A percentile compares a stretch with the other conserved stretches of the same genome.
Conservation (phyloP, 192 early-diverging fungal species). For the Backusella tuberculispora region DNA sequence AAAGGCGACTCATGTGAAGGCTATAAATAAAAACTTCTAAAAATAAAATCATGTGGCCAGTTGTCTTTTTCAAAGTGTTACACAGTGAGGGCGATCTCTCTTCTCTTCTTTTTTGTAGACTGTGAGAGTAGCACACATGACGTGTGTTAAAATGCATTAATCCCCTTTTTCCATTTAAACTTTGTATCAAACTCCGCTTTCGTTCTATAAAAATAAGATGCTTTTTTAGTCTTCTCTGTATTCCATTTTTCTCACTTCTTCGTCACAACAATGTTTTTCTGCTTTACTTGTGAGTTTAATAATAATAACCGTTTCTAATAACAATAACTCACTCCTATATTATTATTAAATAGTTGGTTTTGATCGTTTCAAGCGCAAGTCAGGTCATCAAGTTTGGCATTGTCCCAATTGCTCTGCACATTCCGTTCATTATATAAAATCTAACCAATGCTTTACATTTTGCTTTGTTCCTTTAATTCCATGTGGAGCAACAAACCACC, state of each 20-base stretch:
- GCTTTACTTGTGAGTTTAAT: constrained; percentile 38
- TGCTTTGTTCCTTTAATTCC: constrained; percentile 47
- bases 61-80: background rate
- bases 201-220: background rate
- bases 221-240: constrained; percentile 4
- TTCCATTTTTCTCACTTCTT: background rate
- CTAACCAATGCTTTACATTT: constrained; percentile 45
- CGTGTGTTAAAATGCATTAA: background rate
- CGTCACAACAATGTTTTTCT: constrained; percentile 35
- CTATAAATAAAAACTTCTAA: constrained; percentile 1
- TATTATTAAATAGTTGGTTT: constrained; percentile 35
- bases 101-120: background rate
- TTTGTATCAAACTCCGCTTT: background rate
- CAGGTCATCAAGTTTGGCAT: constrained; percentile 26
- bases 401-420: constrained; percentile 42
- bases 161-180: background rate
- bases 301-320: background rate
- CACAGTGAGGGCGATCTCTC: background rate
- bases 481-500: constrained; percentile 32
- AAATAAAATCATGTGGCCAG: constrained; percentile 2
- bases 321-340: background rate
- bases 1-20: background rate
- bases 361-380: constrained; percentile 36
- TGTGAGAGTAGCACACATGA: background rate
- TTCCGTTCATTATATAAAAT: constrained; percentile 34